Evolutionary conservation across 306 rosid species (phyloP).

Genomic region (Vachellia collinsii): DNA sequence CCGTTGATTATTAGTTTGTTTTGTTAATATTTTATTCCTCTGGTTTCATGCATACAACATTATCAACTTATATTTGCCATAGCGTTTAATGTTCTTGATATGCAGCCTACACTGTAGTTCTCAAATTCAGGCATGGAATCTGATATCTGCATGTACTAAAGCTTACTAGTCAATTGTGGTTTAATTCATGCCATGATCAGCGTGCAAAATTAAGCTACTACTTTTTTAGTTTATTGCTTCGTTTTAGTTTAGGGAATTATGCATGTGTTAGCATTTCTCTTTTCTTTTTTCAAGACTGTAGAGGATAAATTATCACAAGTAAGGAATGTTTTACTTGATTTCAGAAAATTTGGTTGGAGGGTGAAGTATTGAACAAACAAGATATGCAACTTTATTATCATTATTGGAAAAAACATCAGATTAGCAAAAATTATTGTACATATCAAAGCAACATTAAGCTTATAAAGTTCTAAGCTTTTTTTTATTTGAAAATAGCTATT

Average conservation of each 20-base stretch:
- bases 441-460: not conserved
- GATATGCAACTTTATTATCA: not conserved
- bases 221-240: not conserved
- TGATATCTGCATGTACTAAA: not conserved
- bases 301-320: not conserved
- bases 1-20: slow-evolving; percentile 11
- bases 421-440: not conserved
- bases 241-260: not conserved
- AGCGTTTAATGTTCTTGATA: not conserved
- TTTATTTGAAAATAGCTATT: not conserved
- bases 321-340: not conserved
- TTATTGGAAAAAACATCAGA: not conserved
- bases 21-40: slow-evolving; percentile 11
- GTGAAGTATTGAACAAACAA: not conserved
- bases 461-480: not conserved
- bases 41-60: slow-evolving; percentile 23
- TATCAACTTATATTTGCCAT: slow-evolving; percentile 25
- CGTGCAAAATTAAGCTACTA: not conserved
- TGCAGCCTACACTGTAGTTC: slow-evolving; percentile 7
- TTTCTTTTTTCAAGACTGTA: not conserved
- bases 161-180: slow-evolving; percentile 9
- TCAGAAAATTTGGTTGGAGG: not conserved
- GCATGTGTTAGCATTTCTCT: not conserved
- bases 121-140: not conserved
- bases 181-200: not conserved